Base-by-base conservation (phyloP, 495 filamentous ascomycete genomes). In the Aspergillus saccharolyticus region DNA sequence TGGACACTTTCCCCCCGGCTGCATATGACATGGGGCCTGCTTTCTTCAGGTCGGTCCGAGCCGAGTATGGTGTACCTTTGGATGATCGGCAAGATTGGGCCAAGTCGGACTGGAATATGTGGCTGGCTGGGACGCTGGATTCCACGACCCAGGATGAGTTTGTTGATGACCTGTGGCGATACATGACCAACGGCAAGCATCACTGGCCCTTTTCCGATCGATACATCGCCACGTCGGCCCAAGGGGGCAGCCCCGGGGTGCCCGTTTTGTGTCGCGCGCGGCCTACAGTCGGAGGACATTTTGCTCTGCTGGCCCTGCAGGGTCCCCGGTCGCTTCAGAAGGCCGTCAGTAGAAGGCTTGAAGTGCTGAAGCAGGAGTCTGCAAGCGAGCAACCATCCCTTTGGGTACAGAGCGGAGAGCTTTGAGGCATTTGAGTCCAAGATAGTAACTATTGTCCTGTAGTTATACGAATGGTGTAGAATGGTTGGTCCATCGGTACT, bases 271-370 rank as follows among this genome's bases (percentile, higher is more conserved):
- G 79, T 54, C 69, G 69, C n/a, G 81, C 80, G 18, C 73, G 83
- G 20, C 83, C 82, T 0, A 80, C 80, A 4, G 79, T 80, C 0
- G 82, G 80, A 18, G 78, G 79, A 0, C 80, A 84, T 57, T 84
- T 80, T 66, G 79, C 81, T 0, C 45, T 81, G 8, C 66, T 82
- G 57, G 75, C 78, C 6, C 67, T 75, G 48, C 53, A 74, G 20
- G 74, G 74, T 4, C 67, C 74, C 1, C 54, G 51, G 16, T 69
- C 61, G 8, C 57, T 75, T 17, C 60, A 65, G 19, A 55, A 53
- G 33, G 53, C 65, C 39, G 52, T 72, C 30, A 63, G 58, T 1
- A 21, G 20, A 18, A 48, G 20, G 22, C 33, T 47, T 33, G 5
- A 57, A 46, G 46, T 20, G 47, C 45, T 46, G 46, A 17, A 12